Evolutionary conservation across 2,329 filamentous ascomycete genomes (phyloP).

Genomic region (Magnaporthiopsis incrustans): DNA sequence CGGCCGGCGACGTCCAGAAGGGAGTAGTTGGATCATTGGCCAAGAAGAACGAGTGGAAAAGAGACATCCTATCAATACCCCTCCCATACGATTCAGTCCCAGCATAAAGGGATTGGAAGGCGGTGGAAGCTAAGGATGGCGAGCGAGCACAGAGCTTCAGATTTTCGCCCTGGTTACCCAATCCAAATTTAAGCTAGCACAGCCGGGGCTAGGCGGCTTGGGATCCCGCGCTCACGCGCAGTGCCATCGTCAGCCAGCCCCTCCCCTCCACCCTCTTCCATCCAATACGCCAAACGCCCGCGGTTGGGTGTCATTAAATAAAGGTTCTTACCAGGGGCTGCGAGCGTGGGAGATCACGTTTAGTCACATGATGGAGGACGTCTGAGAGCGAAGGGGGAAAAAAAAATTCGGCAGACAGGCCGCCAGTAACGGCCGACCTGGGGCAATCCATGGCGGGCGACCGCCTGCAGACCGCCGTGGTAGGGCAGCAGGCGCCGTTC

Average conservation of each 20-base stretch:
- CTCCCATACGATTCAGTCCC: not conserved
- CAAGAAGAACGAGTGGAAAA: not conserved
- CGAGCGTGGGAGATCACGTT: not conserved
- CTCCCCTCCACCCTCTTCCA: not conserved
- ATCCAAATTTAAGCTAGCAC: not conserved
- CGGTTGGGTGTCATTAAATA: not conserved
- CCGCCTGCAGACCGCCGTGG: not conserved
- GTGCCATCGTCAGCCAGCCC: not conserved
- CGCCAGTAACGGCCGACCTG: not conserved
- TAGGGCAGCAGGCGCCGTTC: not conserved
- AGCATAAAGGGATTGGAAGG: not conserved
- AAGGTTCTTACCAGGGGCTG: not conserved
- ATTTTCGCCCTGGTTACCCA: not conserved
- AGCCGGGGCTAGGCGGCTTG: not conserved
- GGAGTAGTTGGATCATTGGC: not conserved
- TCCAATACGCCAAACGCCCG: not conserved
- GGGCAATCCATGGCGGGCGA: not conserved
- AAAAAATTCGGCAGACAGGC: not conserved
- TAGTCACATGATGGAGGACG: not conserved
- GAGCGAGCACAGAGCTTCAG: not conserved
- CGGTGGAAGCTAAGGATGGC: not conserved
- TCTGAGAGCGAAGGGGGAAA: not conserved
- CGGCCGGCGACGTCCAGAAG: not conserved
- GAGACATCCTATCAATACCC: not conserved
- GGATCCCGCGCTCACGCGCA: not conserved